Evolutionary conservation across 192 early-diverging fungal species (phyloP).

Genomic region (Coemansia sp.): DNA sequence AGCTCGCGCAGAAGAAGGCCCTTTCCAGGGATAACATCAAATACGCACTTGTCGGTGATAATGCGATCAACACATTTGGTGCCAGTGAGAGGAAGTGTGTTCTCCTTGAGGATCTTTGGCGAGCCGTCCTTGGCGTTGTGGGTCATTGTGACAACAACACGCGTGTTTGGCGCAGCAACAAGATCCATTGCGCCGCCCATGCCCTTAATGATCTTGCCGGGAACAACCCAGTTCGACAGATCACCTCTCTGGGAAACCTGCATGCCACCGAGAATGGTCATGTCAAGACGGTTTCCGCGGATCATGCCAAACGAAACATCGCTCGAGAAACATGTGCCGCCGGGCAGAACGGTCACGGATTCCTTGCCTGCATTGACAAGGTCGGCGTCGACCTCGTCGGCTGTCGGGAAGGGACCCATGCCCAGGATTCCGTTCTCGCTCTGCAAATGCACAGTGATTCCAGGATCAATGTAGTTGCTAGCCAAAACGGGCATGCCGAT

Average conservation of each 20-base stretch:
- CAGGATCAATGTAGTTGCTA: constrained; percentile 70
- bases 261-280: constrained; percentile 77
- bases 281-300: constrained; percentile 72
- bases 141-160: constrained; percentile 78
- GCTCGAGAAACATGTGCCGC: constrained; percentile 69
- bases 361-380: constrained; percentile 84
- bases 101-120: constrained; percentile 73
- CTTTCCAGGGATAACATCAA: constrained; percentile 63
- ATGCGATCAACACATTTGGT: constrained; percentile 66
- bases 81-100: constrained; percentile 74
- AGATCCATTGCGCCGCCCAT: constrained; percentile 85
- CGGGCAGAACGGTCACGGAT: constrained; percentile 70
- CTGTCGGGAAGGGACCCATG: constrained; percentile 73
- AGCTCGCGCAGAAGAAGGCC: constrained; percentile 67
- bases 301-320: constrained; percentile 83
- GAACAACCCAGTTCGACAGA: constrained; percentile 86
- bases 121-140: constrained; percentile 64
- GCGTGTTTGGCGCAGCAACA: constrained; percentile 65
- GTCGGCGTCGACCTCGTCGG: constrained; percentile 73
- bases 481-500: constrained; percentile 82
- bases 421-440: constrained; percentile 81
- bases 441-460: constrained; percentile 74
- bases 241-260: constrained; percentile 76
- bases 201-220: constrained; percentile 85
- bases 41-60: constrained; percentile 72